A percentile compares a stretch with the other conserved stretches of the same genome.
phyloP scores from a whole-genome alignment of 2,329 filamentous ascomycete species.

The Claviceps spartinae region DNA sequence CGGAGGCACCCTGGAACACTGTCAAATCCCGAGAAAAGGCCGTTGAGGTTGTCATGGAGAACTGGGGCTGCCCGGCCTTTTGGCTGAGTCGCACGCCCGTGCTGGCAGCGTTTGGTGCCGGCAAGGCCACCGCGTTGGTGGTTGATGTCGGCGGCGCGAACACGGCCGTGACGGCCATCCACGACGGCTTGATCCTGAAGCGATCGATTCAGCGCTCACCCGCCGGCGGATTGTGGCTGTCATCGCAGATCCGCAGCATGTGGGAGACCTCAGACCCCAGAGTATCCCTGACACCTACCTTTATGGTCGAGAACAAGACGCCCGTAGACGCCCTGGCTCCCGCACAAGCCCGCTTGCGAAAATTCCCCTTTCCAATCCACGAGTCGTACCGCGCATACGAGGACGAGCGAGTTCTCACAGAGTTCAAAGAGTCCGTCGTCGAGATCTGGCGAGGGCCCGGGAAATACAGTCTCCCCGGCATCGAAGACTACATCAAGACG shows the following conservation, averaged over 20 bases:
- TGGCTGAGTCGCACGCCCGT: constrained; percentile 85
- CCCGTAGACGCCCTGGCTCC: constrained; percentile 76
- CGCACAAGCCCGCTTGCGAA: constrained; percentile 60
- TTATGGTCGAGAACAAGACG: constrained; percentile 74
- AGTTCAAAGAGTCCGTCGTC: constrained; percentile 96
- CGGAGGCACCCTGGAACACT: constrained; percentile 86
- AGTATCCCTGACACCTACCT: constrained; percentile 69
- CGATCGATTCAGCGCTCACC: constrained; percentile 77
- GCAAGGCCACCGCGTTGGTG: constrained; percentile 85
- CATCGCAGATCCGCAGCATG: constrained; percentile 70
- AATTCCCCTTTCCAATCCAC: constrained; percentile 47
- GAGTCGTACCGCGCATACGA: constrained; percentile 70
- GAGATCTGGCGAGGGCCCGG: constrained; percentile 82
- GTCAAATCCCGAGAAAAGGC: constrained; percentile 81
- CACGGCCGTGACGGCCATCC: constrained; percentile 78
- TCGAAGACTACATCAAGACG: constrained; percentile 61
- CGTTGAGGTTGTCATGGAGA: constrained; percentile 94
- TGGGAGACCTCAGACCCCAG: constrained; percentile 57
- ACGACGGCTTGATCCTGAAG: constrained; percentile 89
- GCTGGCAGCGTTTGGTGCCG: constrained; percentile 78
- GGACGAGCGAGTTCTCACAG: constrained; percentile 83
- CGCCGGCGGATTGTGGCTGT: constrained; percentile 80
- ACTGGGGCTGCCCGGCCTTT: constrained; percentile 89
- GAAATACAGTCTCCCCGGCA: constrained; percentile 48
- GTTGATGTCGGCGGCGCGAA: constrained; percentile 84